Base-by-base conservation (phyloP, 495 filamentous ascomycete genomes). In the Cercophora samala region DNA sequence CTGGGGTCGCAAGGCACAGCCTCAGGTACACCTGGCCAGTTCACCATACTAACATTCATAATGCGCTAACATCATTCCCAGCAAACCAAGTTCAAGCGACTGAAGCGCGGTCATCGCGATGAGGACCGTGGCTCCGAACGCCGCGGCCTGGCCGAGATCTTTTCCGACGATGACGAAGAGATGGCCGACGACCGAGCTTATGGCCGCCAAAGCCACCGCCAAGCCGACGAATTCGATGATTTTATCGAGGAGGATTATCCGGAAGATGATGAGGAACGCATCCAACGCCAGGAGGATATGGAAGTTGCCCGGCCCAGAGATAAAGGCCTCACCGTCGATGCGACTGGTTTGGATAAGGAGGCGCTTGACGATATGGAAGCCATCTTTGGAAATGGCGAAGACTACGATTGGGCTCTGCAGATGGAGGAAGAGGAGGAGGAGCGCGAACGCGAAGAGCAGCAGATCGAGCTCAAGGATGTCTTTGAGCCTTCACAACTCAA, bases 211-310 rank as follows among this genome's bases (percentile, higher is more conserved):
- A 77, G 84, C 72, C 76, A 85, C 73, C 74, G 82, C 80, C 77
- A 86, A 58, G 86, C 85, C 24, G 91, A 97, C 74, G 95, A 99
- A 73, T 93, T 98, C 73, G 95, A 91, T 62, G 95, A 93, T 74
- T 99, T 99, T 79, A 99, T 99, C 72, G 94, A 97, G 72, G 92
- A 97, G 68, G 95, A 97, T 70, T 93, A 90, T 63, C 90, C 93
- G 52, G 93, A 92, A 66, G 93, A 97, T 66, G 93, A 95, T 64
- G 92, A 86, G 53, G 86, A 94, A 70, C 82, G 84, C 21, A 88
- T 89, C 61, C 87, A 85, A 56, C 85, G 91, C 66, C 88, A 90
- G 62, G 95, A 97, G 72, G 95, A 98, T 67, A 83, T 88, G 71
- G 95, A 96, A 70, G 91, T 97, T 65, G 89, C 89, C 64, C 85